Evolutionary conservation across 2,329 filamentous ascomycete genomes (phyloP), one percentile per base, ranked within the genome.

Genomic region (Clarireedia paspali): DNA sequence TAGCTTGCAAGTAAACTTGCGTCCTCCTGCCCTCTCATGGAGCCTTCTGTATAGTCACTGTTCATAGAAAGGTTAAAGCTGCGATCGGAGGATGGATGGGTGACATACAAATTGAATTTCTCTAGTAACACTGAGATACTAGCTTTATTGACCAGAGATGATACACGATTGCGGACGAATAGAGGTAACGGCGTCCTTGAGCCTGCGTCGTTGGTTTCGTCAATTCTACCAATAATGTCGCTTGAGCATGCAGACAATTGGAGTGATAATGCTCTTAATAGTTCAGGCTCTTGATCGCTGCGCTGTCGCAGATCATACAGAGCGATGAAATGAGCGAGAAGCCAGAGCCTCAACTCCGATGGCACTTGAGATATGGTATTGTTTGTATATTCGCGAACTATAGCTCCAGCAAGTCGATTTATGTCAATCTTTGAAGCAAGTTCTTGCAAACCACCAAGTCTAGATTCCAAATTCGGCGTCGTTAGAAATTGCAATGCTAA

Each of bases 1-100:
- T 96, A 97, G 27, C 87, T 89, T 12, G 92, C 90, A 40, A 96
- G 75, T 12, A 89, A 74, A 62, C 86, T 87, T 2, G 88, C 85
- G 67, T 88, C 82, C 57, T 68, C 67, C 40, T 67, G 63, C 15
- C 61, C 61, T 51, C 60, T 49, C 17, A 50, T 52, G 48, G 64
- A 67, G 30, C 58, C 59, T 42, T 63, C 65, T 30, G 57, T 54
- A 53, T 67, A 63, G 40, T 67, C 63, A 44, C 63, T 61, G 44
- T 66, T 36, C 12, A 30, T 23, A 20, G 34, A 48, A 24, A 15
- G 26, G 51, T 53, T 47, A 56, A 49, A 15, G 10, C 12, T 26
- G 20, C 20, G 4, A 30, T 10, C 20, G 14, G 14, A 34, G 27
- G 26, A 30, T 10, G 20, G 23, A 12, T 5, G 6, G 34, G 39